These are phyloP conservation scores for Petrea volubilis DNA, from an alignment of 257 asterid species.

Conservation along the genomic window DNA sequence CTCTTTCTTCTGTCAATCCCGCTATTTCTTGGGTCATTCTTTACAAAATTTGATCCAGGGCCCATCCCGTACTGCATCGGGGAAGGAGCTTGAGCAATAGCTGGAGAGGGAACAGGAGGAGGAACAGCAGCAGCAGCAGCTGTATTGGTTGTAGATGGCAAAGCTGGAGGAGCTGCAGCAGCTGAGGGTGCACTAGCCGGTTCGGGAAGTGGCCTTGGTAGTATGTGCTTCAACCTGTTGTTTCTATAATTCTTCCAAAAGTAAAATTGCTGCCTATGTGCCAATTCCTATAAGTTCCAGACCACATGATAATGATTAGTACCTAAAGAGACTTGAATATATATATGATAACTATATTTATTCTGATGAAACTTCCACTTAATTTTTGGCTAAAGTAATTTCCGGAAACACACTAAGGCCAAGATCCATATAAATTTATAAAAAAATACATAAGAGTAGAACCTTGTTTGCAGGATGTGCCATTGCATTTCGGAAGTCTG, in stretches of 20 bases:
- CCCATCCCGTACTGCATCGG: constrained; percentile 66
- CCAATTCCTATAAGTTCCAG: constrained; percentile 65
- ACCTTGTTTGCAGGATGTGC: constrained; percentile 98
- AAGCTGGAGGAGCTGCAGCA: constrained; percentile 49
- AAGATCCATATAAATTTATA: not conserved
- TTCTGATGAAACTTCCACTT: not conserved
- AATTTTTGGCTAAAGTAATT: not conserved
- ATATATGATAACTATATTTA: not conserved
- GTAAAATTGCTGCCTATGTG: constrained; percentile 94
- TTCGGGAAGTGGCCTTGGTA: constrained; percentile 86
- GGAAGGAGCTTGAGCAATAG: constrained; percentile 54
- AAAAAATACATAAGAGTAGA: not conserved
- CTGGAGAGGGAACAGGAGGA: constrained; percentile 45
- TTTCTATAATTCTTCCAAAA: constrained; percentile 92
- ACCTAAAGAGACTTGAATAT: constrained; percentile 1
- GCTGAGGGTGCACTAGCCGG: constrained; percentile 45
- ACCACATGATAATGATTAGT: constrained; percentile 27
- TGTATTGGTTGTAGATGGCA: constrained; percentile 39
- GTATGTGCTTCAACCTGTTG: constrained; percentile 93
- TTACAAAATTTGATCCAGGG: constrained; percentile 59
- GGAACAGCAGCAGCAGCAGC: constrained; percentile 33
- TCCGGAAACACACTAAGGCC: not conserved
- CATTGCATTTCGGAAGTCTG: constrained; percentile 85
- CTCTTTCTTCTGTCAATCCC: constrained; percentile 75
- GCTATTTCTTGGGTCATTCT: constrained; percentile 65